phyloP scores from a whole-genome alignment of 345 rosid genomes.

The Salix exigua region DNA sequence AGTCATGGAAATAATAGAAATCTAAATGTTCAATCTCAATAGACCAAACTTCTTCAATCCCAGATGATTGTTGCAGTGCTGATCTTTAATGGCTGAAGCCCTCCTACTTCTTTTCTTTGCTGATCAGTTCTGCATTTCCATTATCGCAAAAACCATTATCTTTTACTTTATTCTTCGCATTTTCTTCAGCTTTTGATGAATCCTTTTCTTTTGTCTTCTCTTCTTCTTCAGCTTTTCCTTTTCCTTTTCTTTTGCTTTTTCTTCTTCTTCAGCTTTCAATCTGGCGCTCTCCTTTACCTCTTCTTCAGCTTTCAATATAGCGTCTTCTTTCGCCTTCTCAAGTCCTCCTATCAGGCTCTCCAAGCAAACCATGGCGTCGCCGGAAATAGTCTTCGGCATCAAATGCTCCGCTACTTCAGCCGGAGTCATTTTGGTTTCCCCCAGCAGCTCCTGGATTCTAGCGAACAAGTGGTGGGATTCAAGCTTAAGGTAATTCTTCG shows the following conservation, averaged over 20 bases:
- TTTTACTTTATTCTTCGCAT: too few relatives aligned
- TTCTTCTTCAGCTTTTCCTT: not conserved
- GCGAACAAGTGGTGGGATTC: not conserved
- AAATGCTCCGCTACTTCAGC: slow-evolving; percentile 21
- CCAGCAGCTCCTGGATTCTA: not conserved
- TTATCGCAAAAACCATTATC: too few relatives aligned
- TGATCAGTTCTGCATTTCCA: too few relatives aligned
- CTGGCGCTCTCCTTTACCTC: not conserved
- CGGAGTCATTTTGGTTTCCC: slow-evolving; percentile 9
- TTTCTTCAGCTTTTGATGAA: too few relatives aligned
- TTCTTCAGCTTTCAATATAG: slow-evolving; percentile 2
- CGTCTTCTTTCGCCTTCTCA: slow-evolving; percentile 4
- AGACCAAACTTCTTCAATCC: not conserved
- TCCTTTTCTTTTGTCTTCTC: not conserved
- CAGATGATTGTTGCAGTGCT: not conserved
- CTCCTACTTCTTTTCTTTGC: not conserved
- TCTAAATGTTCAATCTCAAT: not conserved
- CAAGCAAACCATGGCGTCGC: slow-evolving; percentile 4
- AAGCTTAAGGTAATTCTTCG: not conserved
- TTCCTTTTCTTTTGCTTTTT: too few relatives aligned
- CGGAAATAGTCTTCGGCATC: slow-evolving; percentile 11
- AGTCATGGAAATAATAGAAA: not conserved
- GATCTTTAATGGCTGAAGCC: not conserved
- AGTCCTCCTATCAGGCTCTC: slow-evolving; percentile 11
- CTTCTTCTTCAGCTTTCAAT: not conserved